phyloP scores from a whole-genome alignment of 1,284 basidiomycete genomes.

The Leccinum glutinopallens region DNA sequence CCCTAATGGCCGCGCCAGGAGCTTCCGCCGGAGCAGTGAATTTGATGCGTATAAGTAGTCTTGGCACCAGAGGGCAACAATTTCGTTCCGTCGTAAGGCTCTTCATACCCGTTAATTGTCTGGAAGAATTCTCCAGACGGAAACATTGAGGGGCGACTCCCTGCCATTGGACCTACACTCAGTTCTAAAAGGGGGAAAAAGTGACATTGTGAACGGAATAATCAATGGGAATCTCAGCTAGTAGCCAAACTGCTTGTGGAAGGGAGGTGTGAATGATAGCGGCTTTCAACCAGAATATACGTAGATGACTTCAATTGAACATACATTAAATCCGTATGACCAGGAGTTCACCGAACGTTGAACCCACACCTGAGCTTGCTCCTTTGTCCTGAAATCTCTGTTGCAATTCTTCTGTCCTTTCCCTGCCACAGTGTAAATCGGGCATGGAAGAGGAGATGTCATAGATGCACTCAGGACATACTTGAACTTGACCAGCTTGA shows the following conservation, averaged over 20 bases:
- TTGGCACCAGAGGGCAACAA: neutral
- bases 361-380: neutral
- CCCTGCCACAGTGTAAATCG: neutral
- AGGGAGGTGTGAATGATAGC: neutral
- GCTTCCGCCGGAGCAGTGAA: neutral
- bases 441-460: neutral
- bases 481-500: no score
- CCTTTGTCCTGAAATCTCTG: neutral
- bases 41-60: neutral
- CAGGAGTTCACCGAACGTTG: no score
- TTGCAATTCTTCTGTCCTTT: neutral
- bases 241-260: neutral
- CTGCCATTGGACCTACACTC: neutral
- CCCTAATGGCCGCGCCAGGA: conserved; percentile 3
- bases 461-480: neutral
- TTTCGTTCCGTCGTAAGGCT: neutral
- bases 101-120: neutral
- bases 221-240: neutral
- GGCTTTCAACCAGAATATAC: neutral
- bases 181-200: neutral
- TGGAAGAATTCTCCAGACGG: neutral
- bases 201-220: neutral
- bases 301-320: neutral
- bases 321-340: neutral
- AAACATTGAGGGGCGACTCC: neutral